Percentiles rank a stretch among this genome's conserved stretches.
Conservation (phyloP, 2,329 filamentous ascomycete species). For the Bisporella sp. region DNA sequence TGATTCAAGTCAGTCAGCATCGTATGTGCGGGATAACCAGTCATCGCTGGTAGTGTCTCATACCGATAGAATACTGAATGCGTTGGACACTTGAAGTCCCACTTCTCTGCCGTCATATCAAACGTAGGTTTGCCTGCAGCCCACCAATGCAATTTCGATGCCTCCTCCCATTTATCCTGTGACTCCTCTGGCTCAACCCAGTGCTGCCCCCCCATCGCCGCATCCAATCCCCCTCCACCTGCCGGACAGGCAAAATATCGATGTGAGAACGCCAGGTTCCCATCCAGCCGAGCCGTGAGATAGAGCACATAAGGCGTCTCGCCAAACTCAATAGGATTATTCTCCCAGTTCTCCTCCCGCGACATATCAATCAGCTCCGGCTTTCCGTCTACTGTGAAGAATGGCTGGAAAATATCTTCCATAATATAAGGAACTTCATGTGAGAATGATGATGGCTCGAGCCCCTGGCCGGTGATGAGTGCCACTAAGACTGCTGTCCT, state of each 20-base stretch:
- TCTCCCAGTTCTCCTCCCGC: slow-evolving; percentile 10
- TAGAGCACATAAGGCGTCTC: slow-evolving; percentile 20
- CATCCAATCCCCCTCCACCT: neutral
- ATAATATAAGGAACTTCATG: neutral
- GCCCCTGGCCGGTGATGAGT: neutral
- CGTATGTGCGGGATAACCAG: too few relatives aligned
- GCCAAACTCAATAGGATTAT: slow-evolving; percentile 16
- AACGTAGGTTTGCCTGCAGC: slow-evolving; percentile 16
- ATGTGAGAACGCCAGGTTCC: slow-evolving; percentile 20
- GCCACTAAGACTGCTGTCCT: neutral
- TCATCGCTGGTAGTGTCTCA: too few relatives aligned
- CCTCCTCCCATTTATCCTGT: slow-evolving; percentile 20
- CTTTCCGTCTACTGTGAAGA: slow-evolving; percentile 6
- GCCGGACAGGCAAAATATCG: slow-evolving; percentile 21
- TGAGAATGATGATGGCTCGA: neutral
- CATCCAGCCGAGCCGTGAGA: slow-evolving; percentile 20
- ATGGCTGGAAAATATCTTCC: slow-evolving; percentile 5
- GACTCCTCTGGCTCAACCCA: neutral
- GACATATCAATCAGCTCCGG: too few relatives aligned
- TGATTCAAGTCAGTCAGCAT: too few relatives aligned
- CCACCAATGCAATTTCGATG: slow-evolving; percentile 19
- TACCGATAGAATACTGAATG: slow-evolving; percentile 19
- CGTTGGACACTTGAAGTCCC: slow-evolving; percentile 21
- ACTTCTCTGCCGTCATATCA: slow-evolving; percentile 19
- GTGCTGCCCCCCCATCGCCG: too few relatives aligned